These are phyloP conservation scores for Larix kaempferi DNA, from an alignment of 75 land plant genomes.

Conservation along the genomic window DNA sequence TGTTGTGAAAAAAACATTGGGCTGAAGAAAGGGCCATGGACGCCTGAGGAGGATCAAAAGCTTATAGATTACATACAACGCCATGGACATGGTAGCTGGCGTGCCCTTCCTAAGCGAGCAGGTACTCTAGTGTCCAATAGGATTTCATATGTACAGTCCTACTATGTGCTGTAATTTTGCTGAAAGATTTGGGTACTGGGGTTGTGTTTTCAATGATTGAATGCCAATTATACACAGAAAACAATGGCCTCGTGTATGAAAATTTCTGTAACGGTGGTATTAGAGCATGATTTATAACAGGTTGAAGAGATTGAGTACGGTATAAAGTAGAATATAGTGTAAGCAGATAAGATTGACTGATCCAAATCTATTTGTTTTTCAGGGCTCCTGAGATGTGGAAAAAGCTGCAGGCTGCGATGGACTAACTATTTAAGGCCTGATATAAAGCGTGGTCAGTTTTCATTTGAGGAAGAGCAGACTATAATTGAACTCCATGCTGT, in stretches of 20 bases:
- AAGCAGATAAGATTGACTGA: too few relatives aligned
- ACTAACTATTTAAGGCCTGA: slow-evolving; percentile 59
- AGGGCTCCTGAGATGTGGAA: slow-evolving; percentile 56
- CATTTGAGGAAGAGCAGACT: slow-evolving; percentile 52
- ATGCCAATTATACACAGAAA: too few relatives aligned
- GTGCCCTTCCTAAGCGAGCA: slow-evolving; percentile 19
- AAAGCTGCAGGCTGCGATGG: slow-evolving; percentile 71
- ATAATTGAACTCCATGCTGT: slow-evolving; percentile 51
- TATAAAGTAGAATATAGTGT: too few relatives aligned
- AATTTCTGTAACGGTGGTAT: too few relatives aligned
- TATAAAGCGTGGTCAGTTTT: slow-evolving; percentile 53
- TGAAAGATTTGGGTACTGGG: too few relatives aligned
- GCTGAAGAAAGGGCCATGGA: slow-evolving; percentile 24
- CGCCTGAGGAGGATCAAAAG: slow-evolving; percentile 15
- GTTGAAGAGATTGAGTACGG: too few relatives aligned
- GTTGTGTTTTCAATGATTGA: too few relatives aligned
- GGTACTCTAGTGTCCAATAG: slow-evolving; percentile 1
- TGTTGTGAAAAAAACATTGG: slow-evolving; percentile 22
- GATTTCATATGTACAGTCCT: too few relatives aligned
- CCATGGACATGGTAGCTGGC: slow-evolving; percentile 23
- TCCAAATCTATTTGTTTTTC: not conserved
- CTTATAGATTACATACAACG: slow-evolving; percentile 11
- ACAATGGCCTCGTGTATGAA: too few relatives aligned
- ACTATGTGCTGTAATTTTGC: too few relatives aligned
- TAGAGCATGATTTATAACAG: too few relatives aligned